Evolutionary conservation across 345 rosid genomes (phyloP).

Genomic region (thale cress (Arabidopsis thaliana)): DNA sequence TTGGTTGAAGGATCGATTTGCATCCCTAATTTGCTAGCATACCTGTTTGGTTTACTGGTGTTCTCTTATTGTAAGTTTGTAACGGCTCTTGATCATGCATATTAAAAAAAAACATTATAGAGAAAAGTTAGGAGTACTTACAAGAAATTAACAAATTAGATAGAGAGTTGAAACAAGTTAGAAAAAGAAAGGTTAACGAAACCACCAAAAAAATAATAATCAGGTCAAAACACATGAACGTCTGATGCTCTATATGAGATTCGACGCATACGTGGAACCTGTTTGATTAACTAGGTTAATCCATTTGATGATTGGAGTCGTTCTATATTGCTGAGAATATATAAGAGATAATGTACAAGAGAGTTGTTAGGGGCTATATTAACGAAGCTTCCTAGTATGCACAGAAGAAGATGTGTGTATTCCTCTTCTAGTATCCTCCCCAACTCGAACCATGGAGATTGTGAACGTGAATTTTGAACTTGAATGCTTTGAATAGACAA

Average conservation of each 20-base stretch:
- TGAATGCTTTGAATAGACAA: too few species aligned
- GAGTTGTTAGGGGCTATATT: too few species aligned
- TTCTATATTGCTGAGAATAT: too few species aligned
- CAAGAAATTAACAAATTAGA: not conserved
- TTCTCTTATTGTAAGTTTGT: not conserved
- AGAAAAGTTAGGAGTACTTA: not conserved
- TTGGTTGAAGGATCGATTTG: not conserved
- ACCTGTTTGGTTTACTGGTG: not conserved
- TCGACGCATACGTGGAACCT: too few species aligned
- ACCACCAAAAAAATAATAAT: not conserved
- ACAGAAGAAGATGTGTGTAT: too few species aligned
- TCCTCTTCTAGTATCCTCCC: too few species aligned
- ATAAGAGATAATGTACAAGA: too few species aligned
- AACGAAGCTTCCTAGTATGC: too few species aligned
- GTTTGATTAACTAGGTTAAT: too few species aligned
- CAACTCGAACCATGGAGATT: too few species aligned
- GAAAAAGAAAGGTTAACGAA: not conserved
- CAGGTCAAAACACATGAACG: slow-evolving; percentile 4
- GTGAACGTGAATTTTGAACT: too few species aligned
- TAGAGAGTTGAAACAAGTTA: not conserved
- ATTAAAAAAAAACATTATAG: not conserved
- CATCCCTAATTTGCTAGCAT: not conserved
- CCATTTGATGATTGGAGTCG: too few species aligned
- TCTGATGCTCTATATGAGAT: not conserved
- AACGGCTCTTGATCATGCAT: not conserved